Percentiles rank a stretch among this genome's conserved stretches.
Conservation (phyloP, 495 filamentous ascomycete genomes). For the Neurospora sp. region DNA sequence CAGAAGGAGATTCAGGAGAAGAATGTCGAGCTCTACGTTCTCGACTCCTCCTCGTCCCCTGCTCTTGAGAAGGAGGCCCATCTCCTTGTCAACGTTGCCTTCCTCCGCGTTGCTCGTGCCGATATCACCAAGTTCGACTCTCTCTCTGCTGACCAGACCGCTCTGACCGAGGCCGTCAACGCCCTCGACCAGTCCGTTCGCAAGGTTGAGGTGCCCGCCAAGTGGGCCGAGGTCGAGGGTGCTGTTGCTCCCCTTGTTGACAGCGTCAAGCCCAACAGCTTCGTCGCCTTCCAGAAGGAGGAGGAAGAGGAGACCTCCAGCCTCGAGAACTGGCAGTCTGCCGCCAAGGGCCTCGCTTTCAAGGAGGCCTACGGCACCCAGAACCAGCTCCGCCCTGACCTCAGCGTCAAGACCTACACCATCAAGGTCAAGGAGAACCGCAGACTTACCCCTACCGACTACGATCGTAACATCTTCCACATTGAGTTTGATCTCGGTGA, state of each 20-base stretch:
- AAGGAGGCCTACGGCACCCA: constrained; percentile 84
- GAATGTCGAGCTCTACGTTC: constrained; percentile 54
- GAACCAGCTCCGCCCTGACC: constrained; percentile 68
- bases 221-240: constrained; percentile 61
- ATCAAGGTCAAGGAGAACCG: constrained; percentile 92
- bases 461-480: constrained; percentile 99
- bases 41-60: constrained; percentile 60
- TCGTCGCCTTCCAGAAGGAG: constrained; percentile 67
- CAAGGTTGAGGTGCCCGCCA: constrained; percentile 61
- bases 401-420: constrained; percentile 73
- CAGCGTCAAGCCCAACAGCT: constrained; percentile 65
- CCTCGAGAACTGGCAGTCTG: constrained; percentile 67
- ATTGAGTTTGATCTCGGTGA: constrained; percentile 94
- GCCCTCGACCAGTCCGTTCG: constrained; percentile 61
- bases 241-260: constrained; percentile 48
- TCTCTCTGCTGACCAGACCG: constrained; percentile 28
- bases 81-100: constrained; percentile 63
- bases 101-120: constrained; percentile 61
- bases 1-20: constrained; percentile 59
- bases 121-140: constrained; percentile 38
- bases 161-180: constrained; percentile 49
- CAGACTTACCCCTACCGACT: constrained; percentile 74
- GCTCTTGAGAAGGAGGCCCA: constrained; percentile 54
- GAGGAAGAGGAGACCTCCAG: constrained; percentile 54
- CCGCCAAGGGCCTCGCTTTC: constrained; percentile 81